These are phyloP conservation scores for Phaeosphaeriaceae sp. DNA, from an alignment of 2,329 filamentous ascomycete species.

Conservation along the genomic window DNA sequence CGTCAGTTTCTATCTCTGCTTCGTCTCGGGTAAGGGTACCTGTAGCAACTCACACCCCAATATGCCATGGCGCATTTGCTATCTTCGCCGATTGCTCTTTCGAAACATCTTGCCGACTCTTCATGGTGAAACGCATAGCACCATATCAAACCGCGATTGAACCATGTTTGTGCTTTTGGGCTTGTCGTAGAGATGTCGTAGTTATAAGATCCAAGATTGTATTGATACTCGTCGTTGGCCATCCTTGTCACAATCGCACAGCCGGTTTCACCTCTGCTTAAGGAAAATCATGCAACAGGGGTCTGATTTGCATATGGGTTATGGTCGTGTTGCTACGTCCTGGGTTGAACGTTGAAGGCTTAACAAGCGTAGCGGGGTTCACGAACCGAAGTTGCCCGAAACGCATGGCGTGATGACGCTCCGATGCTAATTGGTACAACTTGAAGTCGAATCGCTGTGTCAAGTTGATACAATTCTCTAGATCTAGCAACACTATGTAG, in stretches of 20 bases:
- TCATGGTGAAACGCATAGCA: constrained; percentile 79
- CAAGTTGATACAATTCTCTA: background rate
- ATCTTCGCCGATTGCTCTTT: constrained; percentile 64
- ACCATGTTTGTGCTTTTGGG: constrained; percentile 68
- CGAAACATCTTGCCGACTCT: constrained; percentile 71
- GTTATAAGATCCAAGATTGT: constrained; percentile 66
- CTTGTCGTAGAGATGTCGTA: constrained; percentile 63
- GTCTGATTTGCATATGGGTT: too few relatives aligned
- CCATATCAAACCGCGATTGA: constrained; percentile 76
- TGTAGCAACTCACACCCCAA: constrained; percentile 61
- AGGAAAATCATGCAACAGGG: too few relatives aligned
- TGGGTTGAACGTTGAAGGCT: background rate
- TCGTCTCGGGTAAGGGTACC: background rate
- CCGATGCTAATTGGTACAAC: background rate
- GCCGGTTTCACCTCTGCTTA: too few relatives aligned
- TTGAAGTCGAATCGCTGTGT: too few relatives aligned
- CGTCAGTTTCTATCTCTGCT: constrained; percentile 40
- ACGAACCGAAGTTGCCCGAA: background rate
- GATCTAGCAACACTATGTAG: background rate
- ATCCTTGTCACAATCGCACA: background rate
- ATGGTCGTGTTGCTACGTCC: background rate
- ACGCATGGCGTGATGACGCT: constrained; percentile 8
- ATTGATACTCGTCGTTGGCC: constrained; percentile 38
- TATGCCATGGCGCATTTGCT: constrained; percentile 66
- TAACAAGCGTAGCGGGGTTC: constrained; percentile 10